Percentiles rank a stretch among this genome's conserved stretches.
phyloP scores from a whole-genome alignment of 2,329 filamentous ascomycete species.

The Penicillium freii region DNA sequence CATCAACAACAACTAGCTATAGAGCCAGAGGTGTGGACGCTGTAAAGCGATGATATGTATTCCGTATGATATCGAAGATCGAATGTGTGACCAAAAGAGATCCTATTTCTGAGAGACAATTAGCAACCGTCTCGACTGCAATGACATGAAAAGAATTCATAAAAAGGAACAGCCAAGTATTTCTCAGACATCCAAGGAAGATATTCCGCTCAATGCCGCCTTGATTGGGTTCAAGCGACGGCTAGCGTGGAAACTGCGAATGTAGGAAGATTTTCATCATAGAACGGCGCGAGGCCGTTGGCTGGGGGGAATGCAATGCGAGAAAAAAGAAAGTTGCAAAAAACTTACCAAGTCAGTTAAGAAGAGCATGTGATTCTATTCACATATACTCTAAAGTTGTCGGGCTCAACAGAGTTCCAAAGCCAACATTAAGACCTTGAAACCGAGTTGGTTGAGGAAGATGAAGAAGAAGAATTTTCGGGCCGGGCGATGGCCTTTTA shows the following conservation, averaged over 20 bases:
- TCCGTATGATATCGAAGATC: not conserved
- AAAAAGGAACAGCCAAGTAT: conserved; percentile 22
- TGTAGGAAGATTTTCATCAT: conserved; percentile 47
- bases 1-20: not conserved
- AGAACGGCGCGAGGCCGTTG: conserved; percentile 24
- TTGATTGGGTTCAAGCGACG: conserved; percentile 38
- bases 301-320: conserved; percentile 15
- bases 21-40: not conserved
- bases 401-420: not conserved
- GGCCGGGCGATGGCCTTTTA: conserved; percentile 29
- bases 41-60: not conserved
- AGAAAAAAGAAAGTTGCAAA: conserved; percentile 11
- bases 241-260: conserved; percentile 45
- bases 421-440: conserved; percentile 12
- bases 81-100: not conserved
- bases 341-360: conserved; percentile 28
- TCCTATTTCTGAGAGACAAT: conserved; percentile 21
- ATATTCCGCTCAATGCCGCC: conserved; percentile 37
- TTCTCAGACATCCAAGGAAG: conserved; percentile 43
- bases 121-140: conserved; percentile 18
- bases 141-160: conserved; percentile 11
- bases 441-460: conserved; percentile 12
- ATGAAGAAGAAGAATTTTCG: conserved; percentile 28
- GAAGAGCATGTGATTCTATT: not conserved
- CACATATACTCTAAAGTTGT: not conserved